A percentile compares a stretch with the other conserved stretches of the same genome.
phyloP scores from a whole-genome alignment of 2,329 filamentous ascomycete species.

The Tolypocladium paradoxum region DNA sequence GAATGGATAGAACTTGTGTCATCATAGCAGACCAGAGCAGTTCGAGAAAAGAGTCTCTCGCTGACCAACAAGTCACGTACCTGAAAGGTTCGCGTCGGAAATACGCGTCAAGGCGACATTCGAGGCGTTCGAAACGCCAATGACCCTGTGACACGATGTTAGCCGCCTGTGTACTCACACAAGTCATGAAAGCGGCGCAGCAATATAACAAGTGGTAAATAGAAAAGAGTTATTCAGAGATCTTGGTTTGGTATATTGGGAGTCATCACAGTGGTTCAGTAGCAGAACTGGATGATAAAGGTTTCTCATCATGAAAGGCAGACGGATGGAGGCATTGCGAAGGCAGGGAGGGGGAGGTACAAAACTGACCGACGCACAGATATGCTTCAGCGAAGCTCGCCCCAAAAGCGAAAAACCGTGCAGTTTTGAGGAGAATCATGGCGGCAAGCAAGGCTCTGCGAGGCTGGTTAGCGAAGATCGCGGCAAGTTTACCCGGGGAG shows the following conservation, averaged over 20 bases:
- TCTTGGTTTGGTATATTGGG: conserved; percentile 53
- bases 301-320: conserved; percentile 49
- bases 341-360: not conserved
- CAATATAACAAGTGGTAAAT: not conserved
- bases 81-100: not conserved
- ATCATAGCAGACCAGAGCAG: conserved; percentile 17
- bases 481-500: not conserved
- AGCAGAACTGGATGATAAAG: conserved; percentile 61
- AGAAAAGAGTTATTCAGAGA: conserved; percentile 35
- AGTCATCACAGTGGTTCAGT: conserved; percentile 59
- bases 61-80: conserved; percentile 10
- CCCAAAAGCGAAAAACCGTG: not conserved
- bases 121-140: not conserved
- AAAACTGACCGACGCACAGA: not conserved
- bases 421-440: not conserved
- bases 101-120: not conserved
- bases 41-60: no score
- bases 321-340: not conserved
- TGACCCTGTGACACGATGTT: not conserved
- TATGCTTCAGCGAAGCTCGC: not conserved
- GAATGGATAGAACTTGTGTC: conserved; percentile 62
- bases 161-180: not conserved
- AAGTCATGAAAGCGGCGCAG: not conserved
- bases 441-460: not conserved
- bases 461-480: not conserved